Percentiles rank a stretch among this genome's conserved stretches.
Evolutionary conservation across 208 protist genomes (phyloP).

Genomic region (Trypanosoma lewisi): DNA sequence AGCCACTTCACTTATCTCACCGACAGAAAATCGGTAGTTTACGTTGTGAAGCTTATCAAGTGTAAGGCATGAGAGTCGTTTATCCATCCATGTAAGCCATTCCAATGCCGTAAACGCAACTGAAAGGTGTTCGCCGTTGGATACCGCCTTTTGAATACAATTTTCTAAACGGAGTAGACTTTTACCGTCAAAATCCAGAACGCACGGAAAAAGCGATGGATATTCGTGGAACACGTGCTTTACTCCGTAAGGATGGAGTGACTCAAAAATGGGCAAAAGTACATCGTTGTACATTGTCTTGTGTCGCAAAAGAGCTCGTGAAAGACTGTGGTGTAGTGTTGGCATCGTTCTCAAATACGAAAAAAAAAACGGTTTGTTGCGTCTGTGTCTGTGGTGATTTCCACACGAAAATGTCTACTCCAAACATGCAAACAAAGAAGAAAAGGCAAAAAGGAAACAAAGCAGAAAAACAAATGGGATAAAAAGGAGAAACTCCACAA

Average conservation of each 20-base stretch:
- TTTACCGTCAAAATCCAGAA: neutral
- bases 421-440: constrained; percentile 24
- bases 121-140: constrained; percentile 1
- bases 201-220: constrained; percentile 11
- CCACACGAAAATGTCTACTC: constrained; percentile 7
- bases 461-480: constrained; percentile 24
- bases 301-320: constrained; percentile 12
- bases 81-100: constrained; percentile 16
- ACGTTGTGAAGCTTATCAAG: neutral
- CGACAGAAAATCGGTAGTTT: constrained; percentile 5
- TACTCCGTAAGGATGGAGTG: constrained; percentile 9
- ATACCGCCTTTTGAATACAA: constrained; percentile 11
- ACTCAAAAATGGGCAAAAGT: constrained; percentile 8
- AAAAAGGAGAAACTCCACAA: constrained; percentile 1
- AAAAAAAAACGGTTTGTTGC: no score
- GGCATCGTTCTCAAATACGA: constrained; percentile 1
- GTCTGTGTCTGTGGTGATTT: neutral
- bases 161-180: constrained; percentile 6
- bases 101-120: constrained; percentile 9
- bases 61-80: neutral
- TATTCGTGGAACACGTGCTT: constrained; percentile 1
- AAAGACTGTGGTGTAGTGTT: constrained; percentile 6
- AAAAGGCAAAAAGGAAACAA: constrained; percentile 20
- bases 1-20: constrained; percentile 8
- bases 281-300: constrained; percentile 12